phyloP scores from a whole-genome alignment of 257 asterid species.

The Penstemon newberryi region DNA sequence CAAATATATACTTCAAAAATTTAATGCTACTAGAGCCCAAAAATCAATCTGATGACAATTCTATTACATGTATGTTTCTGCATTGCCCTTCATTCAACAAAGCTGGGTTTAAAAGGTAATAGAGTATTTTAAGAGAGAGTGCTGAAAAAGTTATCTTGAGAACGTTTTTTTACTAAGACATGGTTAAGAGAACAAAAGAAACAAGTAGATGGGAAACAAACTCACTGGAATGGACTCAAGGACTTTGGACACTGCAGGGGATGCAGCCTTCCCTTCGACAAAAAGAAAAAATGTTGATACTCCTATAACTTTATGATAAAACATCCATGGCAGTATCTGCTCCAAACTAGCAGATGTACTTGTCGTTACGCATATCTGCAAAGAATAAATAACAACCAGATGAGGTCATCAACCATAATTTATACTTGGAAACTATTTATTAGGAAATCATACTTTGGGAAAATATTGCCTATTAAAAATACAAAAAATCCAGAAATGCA shows the following conservation, averaged over 20 bases:
- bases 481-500: constrained; percentile 23
- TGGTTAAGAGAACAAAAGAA: constrained; percentile 10
- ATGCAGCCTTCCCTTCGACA: constrained; percentile 85
- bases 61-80: neutral
- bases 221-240: constrained; percentile 83
- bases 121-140: neutral
- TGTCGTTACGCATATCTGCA: constrained; percentile 72
- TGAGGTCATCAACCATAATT: constrained; percentile 3
- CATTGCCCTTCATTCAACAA: neutral
- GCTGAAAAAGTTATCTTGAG: too few relatives aligned
- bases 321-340: constrained; percentile 86
- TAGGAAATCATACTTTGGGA: neutral
- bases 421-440: neutral
- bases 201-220: constrained; percentile 17
- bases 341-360: constrained; percentile 85
- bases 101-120: neutral
- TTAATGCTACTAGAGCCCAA: neutral
- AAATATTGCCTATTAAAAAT: neutral
- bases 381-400: constrained; percentile 6
- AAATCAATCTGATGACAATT: neutral
- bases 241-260: constrained; percentile 68
- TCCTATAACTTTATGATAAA: constrained; percentile 81
- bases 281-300: constrained; percentile 69
- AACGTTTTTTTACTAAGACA: too few relatives aligned
- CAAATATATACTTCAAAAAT: neutral